phyloP scores from a whole-genome alignment of 1,284 basidiomycete species.

The Ceratobasidium sp. region DNA sequence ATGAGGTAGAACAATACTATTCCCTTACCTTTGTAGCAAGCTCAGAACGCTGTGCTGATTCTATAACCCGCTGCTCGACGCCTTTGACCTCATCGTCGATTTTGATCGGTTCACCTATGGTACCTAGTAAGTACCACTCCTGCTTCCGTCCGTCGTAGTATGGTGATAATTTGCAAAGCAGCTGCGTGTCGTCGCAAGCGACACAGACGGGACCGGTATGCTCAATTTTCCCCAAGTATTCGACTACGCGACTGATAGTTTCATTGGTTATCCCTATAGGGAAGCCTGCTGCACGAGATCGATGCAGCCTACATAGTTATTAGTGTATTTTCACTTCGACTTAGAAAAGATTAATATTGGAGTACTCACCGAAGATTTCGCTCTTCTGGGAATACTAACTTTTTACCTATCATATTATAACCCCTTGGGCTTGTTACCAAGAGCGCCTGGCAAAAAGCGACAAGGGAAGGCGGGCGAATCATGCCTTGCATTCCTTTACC shows the following conservation, averaged over 20 bases:
- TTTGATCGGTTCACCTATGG: conserved; percentile 49
- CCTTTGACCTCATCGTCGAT: conserved; percentile 48
- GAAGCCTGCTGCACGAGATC: conserved; percentile 49
- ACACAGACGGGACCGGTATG: conserved; percentile 36
- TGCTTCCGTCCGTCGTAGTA: conserved; percentile 52
- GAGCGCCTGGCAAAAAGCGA: conserved; percentile 55
- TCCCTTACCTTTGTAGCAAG: conserved; percentile 31
- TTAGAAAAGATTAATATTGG: conserved; percentile 11
- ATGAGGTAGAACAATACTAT: conserved; percentile 38
- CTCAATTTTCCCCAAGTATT: conserved; percentile 2
- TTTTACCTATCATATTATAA: conserved; percentile 52
- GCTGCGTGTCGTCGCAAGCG: conserved; percentile 45
- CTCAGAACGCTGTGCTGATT: neutral
- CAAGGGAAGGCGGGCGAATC: conserved; percentile 54
- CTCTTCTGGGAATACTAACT: conserved; percentile 52
- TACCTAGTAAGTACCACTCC: conserved; percentile 53
- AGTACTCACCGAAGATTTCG: conserved; percentile 53
- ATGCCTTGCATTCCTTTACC: conserved; percentile 61
- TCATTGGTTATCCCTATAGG: conserved; percentile 51
- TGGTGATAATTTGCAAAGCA: conserved; percentile 50
- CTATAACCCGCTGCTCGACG: conserved; percentile 51
- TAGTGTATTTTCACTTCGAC: neutral
- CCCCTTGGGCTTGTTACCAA: conserved; percentile 54
- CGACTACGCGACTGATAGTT: conserved; percentile 49
- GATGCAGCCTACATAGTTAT: neutral